Base-by-base conservation (phyloP, 2,329 filamentous ascomycete genomes). In the Drechmeria coniospora region DNA sequence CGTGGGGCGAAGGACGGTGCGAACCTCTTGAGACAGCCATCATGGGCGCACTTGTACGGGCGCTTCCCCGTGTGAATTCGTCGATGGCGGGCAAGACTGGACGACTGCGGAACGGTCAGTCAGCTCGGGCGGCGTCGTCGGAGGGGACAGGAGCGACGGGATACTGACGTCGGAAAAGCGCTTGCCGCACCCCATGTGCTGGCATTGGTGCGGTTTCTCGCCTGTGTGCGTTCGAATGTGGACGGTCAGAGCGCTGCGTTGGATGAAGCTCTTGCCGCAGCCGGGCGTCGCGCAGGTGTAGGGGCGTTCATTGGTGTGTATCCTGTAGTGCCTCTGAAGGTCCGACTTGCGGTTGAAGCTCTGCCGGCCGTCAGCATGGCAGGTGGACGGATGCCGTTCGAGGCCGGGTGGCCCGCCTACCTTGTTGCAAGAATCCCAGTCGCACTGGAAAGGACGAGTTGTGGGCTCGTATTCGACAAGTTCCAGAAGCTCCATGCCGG, bases 331-430 rank as follows among this genome's bases (percentile, higher is more conserved):
- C 44, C 74, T 63, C 43, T 77, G 72, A 34, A 79, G 55, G 41
- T 79, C 74, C 12, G 74, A 79, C 50, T 79, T 79, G 42, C 74
- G 63, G 51, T 78, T 78, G 57, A 79, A 79, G 53, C 69, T 74
- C 74, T 79, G 39, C 1, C 14, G 4, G 4, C 8, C 26, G 13
- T 32, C 15, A 35, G 27, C 20, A 15, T 1, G 13, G n/a, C 10
- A 11, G 8, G 23, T 4, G 18, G 10, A 16, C 10, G 4, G 15
- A 11, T 24, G 6, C 8, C 13, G 8, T 16, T 6, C 16, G n/a
- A 27, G 21, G 18, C 5, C n/a, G 11, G 8, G 22, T n/a, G n/a
- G n/a, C n/a, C n/a, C n/a, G 47, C 59, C 32, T 50, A 75, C 70
- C 61, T 75, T 75, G 42, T 57, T 65, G 49, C 71, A 75, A 14